phyloP scores from a whole-genome alignment of 139 green algal genomes.

The Picochlorum sp. region DNA sequence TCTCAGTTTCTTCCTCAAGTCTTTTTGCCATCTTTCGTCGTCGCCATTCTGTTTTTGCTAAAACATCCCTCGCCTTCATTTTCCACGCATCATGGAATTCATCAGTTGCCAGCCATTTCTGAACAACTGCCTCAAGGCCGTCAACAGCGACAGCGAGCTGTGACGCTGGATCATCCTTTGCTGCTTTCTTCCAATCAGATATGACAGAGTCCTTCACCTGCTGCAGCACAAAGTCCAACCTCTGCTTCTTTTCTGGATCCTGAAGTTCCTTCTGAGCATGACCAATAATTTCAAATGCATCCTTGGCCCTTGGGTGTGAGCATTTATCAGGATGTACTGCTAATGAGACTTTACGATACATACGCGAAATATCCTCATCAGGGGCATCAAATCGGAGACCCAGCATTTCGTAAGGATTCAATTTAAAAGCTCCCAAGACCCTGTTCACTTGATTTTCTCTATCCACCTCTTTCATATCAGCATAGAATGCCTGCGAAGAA shows the following conservation, averaged over 20 bases:
- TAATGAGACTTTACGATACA: constrained; percentile 79
- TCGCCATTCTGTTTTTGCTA: constrained; percentile 69
- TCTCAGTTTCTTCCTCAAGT: constrained; percentile 56
- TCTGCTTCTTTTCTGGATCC: constrained; percentile 58
- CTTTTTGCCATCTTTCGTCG: constrained; percentile 66
- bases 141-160: constrained; percentile 60
- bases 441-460: constrained; percentile 88
- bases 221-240: constrained; percentile 50
- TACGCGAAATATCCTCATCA: constrained; percentile 65
- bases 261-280: constrained; percentile 63
- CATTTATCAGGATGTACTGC: constrained; percentile 77
- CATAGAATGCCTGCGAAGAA: constrained; percentile 62
- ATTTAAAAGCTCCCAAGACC: constrained; percentile 88
- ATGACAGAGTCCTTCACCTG: constrained; percentile 63
- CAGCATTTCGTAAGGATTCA: constrained; percentile 94
- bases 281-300: constrained; percentile 80
- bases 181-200: constrained; percentile 68
- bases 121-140: constrained; percentile 55
- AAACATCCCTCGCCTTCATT: constrained; percentile 65
- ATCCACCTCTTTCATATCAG: constrained; percentile 80
- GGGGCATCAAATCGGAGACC: constrained; percentile 72
- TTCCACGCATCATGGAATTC: constrained; percentile 83
- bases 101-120: constrained; percentile 59
- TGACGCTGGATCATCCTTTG: constrained; percentile 74
- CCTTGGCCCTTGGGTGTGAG: constrained; percentile 48